Evolutionary conservation across 768 basidiomycete genomes (phyloP), one percentile per base, ranked within the genome.

Genomic region (Collybia mongolica): DNA sequence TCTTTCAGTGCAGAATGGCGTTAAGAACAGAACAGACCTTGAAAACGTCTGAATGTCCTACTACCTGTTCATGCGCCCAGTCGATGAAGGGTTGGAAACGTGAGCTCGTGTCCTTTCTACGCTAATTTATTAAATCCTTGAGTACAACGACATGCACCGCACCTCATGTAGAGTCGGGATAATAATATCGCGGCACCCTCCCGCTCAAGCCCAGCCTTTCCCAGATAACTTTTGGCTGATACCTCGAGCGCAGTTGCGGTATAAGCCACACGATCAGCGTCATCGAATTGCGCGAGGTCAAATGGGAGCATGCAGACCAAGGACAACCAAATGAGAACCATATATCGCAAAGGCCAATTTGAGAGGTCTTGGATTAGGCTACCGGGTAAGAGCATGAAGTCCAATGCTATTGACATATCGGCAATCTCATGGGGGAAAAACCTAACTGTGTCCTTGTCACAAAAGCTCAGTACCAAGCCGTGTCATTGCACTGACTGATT

Each of bases 281-380:
- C 85, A 60, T 93, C 92, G 47, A 97, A 92, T 58, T 92, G 89
- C 24, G 83, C 77, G 35, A 99, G 72, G 62, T 91, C 86, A 65
- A 99, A 99, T 0, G 97, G 97, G 15, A 98, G 86, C 72, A 90
- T 92, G 71, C 90, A 88, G 42, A 97, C 87, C 19, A 99, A 80
- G 18, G 91, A 89, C n/a, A 98, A 76, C 96, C 96, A 98, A 9
- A 97, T 74, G 7, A 99, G 74, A 20, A 91, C 72, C 24, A 89
- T 76, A 61, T 95, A 93, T 52, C 93, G 86, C 45, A 93, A 65
- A 19, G 87, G 71, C 97, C 97, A 98, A 35, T 84, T 79, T 7
- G 65, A 60, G 1, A 64, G 55, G 42, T 68, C 65, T 49, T 74
- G 63, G 12, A 68, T 70, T 9, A 77, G 71, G 22, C 73, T 76